phyloP scores from a whole-genome alignment of 2,329 filamentous ascomycete genomes.

The Xylaria sp. region DNA sequence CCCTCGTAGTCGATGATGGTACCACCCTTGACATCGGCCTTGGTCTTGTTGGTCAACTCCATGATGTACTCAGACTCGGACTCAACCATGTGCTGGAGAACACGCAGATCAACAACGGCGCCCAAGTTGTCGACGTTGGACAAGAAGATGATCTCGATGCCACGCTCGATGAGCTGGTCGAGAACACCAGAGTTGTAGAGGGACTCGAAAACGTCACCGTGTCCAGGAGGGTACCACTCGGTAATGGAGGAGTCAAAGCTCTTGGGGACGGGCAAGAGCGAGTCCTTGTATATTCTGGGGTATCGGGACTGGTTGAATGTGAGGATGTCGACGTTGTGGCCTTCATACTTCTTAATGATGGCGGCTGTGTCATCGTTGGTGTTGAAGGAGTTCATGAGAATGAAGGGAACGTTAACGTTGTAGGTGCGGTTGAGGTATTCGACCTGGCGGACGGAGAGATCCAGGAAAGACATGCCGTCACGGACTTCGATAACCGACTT shows the following conservation, averaged over 20 bases:
- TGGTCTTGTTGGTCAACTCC: conserved; percentile 99
- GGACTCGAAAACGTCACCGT: conserved; percentile 99
- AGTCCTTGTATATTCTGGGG: conserved; percentile 97
- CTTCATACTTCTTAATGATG: conserved; percentile 99
- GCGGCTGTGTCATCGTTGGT: conserved; percentile 95
- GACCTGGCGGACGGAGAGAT: conserved; percentile 96
- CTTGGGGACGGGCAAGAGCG: conserved; percentile 92
- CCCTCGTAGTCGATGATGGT: conserved; percentile 99
- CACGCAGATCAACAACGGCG: conserved; percentile 94
- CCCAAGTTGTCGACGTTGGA: conserved; percentile 99
- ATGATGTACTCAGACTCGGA: conserved; percentile 97
- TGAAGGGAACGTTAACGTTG: conserved; percentile 92
- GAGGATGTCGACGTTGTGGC: conserved; percentile 98
- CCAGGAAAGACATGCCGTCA: conserved; percentile 99
- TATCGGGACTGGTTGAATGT: conserved; percentile 99
- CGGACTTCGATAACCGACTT: conserved; percentile 99
- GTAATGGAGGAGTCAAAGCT: conserved; percentile 77
- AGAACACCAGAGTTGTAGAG: conserved; percentile 98
- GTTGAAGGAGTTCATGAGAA: conserved; percentile 99
- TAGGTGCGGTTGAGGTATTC: conserved; percentile 99
- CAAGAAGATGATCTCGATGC: conserved; percentile 96
- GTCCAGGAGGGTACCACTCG: conserved; percentile 98
- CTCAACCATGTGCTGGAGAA: conserved; percentile 99
- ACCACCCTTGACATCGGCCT: conserved; percentile 99
- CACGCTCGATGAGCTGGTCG: conserved; percentile 89